phyloP scores from a whole-genome alignment of 192 early-diverging fungal species.

The Thamnidium elegans region DNA sequence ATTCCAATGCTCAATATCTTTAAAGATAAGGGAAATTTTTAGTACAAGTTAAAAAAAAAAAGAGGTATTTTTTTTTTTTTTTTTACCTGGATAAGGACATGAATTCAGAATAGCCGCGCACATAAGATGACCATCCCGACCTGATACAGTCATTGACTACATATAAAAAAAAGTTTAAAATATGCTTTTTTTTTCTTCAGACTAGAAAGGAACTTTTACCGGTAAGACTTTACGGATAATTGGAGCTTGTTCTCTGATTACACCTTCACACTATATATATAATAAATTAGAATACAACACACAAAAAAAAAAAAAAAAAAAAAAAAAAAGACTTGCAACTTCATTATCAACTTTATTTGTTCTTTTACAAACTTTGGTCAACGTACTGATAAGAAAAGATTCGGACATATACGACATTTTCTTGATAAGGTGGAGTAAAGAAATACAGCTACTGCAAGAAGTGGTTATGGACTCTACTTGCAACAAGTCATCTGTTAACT shows the following conservation, averaged over 20 bases:
- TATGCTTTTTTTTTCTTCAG: background rate
- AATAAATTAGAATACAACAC: background rate
- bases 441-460: slow-evolving; percentile 45
- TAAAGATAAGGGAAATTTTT: background rate
- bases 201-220: slow-evolving; percentile 20
- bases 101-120: slow-evolving; percentile 40
- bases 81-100: slow-evolving; percentile 40
- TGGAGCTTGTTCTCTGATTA: slow-evolving; percentile 45
- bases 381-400: slow-evolving; percentile 36
- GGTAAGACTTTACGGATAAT: slow-evolving; percentile 37
- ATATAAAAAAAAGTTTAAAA: background rate
- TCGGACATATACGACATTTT: slow-evolving; percentile 44
- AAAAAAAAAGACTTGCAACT: slow-evolving; percentile 35
- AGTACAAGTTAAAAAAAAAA: too few species aligned
- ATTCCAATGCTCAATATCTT: slow-evolving; percentile 24
- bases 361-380: slow-evolving; percentile 33
- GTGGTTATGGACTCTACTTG: slow-evolving; percentile 16
- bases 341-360: slow-evolving; percentile 36
- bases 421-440: slow-evolving; percentile 40
- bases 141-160: slow-evolving; percentile 30
- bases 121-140: slow-evolving; percentile 42
- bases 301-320: background rate
- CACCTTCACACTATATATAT: slow-evolving; percentile 40
- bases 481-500: slow-evolving; percentile 15
- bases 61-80: background rate